Percentiles rank a stretch among this genome's conserved stretches.
phyloP scores from a whole-genome alignment of 108 stramenopile species.

The Schizochytrium sp. region DNA sequence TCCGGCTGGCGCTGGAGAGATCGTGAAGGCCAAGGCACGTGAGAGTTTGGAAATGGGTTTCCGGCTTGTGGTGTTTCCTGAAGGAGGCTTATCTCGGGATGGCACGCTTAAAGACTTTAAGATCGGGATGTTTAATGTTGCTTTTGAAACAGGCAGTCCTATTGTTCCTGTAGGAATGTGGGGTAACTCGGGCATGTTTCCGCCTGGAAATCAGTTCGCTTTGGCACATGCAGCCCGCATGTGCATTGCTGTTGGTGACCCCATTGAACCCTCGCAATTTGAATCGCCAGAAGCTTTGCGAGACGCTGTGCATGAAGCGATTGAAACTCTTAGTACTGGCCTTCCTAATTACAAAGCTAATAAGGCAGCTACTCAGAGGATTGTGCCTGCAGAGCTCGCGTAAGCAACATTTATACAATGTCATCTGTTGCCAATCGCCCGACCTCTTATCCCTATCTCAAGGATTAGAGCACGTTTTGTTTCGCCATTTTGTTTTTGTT shows the following conservation, averaged over 20 bases:
- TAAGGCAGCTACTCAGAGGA: neutral
- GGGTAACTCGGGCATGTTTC: conserved; percentile 35
- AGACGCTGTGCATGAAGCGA: neutral
- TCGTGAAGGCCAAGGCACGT: neutral
- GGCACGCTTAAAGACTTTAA: conserved; percentile 7
- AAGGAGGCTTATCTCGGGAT: neutral
- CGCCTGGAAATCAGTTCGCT: conserved; percentile 34
- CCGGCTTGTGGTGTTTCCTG: conserved; percentile 14
- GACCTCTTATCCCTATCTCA: too few species aligned
- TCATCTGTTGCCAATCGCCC: too few species aligned
- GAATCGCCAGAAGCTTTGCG: neutral
- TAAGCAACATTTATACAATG: too few species aligned
- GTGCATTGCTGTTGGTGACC: conserved; percentile 10
- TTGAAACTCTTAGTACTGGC: neutral
- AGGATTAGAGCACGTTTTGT: too few species aligned
- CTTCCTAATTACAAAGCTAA: neutral
- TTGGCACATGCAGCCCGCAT: conserved; percentile 1
- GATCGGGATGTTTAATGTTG: conserved; percentile 30
- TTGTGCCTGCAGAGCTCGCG: too few species aligned
- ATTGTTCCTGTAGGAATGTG: conserved; percentile 49
- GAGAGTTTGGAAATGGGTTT: neutral
- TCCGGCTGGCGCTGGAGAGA: neutral
- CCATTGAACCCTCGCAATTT: conserved; percentile 24
- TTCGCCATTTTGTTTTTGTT: too few species aligned
- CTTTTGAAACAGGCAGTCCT: neutral